Evolutionary conservation across 139 green algal species (phyloP).

Genomic region (Volvox africanus): DNA sequence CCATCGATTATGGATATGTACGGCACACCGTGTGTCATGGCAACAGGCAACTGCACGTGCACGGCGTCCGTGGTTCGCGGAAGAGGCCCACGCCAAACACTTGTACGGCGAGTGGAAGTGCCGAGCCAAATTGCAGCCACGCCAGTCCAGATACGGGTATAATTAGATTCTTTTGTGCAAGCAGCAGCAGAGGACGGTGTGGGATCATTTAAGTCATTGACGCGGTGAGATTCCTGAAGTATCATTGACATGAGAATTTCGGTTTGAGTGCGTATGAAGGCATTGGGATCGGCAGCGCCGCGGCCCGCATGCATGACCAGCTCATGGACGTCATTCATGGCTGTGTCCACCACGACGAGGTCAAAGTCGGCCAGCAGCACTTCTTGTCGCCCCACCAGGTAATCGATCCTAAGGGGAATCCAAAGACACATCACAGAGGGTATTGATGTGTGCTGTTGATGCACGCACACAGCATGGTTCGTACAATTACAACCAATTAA

Average conservation of each 20-base stretch:
- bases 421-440: too few relatives aligned
- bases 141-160: not conserved
- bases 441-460: too few relatives aligned
- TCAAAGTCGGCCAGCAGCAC: not conserved
- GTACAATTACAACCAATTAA: not conserved
- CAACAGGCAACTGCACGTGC: not conserved
- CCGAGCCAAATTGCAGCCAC: not conserved
- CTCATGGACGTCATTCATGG: not conserved
- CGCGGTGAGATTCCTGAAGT: not conserved
- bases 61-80: not conserved
- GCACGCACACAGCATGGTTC: not conserved
- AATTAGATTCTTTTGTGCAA: not conserved
- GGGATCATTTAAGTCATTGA: not conserved
- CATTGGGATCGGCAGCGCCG: not conserved
- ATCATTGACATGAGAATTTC: not conserved
- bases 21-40: not conserved
- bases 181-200: not conserved
- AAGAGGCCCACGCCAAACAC: not conserved
- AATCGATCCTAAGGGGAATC: not conserved
- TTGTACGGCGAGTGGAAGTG: not conserved
- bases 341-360: not conserved
- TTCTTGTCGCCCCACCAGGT: not conserved
- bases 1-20: constrained; percentile 11
- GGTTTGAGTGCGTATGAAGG: not conserved
- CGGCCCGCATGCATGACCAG: not conserved